Conservation (phyloP, 2,329 filamentous ascomycete species). For the Aspergillus ochraceoroseus region DNA sequence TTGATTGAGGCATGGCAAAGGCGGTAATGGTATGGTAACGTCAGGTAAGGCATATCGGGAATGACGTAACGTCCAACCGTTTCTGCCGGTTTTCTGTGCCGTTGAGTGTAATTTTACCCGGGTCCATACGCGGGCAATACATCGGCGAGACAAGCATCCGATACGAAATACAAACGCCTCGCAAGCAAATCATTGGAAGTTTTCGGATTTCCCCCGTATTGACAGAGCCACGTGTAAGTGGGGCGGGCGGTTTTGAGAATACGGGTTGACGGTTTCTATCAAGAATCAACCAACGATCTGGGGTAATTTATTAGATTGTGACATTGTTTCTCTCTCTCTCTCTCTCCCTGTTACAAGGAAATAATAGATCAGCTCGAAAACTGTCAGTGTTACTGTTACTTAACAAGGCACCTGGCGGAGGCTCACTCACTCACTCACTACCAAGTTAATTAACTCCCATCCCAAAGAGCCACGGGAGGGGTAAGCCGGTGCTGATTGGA, state of each 20-base stretch:
- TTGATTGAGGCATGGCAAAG: neutral
- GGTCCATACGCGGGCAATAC: no score
- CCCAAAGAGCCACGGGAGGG: constrained; percentile 18
- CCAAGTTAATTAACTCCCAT: no score
- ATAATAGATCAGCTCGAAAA: no score
- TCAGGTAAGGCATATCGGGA: neutral
- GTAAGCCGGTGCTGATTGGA: constrained; percentile 5
- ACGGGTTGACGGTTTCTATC: constrained; percentile 11
- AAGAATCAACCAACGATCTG: constrained; percentile 13
- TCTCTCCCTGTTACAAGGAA: no score
- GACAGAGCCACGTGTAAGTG: constrained; percentile 23
- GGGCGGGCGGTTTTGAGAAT: no score
- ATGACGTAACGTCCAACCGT: constrained; percentile 15
- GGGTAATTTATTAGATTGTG: constrained; percentile 15
- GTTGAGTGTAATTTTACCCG: neutral
- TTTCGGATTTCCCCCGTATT: constrained; percentile 3
- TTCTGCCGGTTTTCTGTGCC: constrained; percentile 4
- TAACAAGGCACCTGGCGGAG: no score
- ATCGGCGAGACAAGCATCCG: no score
- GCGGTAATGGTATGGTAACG: constrained; percentile 3
- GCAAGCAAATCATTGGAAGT: no score
- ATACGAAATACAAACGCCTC: neutral
- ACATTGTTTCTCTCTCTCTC: no score
- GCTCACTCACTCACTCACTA: no score
- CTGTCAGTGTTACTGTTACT: no score